Base-by-base conservation (phyloP, 176 grass and related monocot species). In the Puccinellia tenuiflora region DNA sequence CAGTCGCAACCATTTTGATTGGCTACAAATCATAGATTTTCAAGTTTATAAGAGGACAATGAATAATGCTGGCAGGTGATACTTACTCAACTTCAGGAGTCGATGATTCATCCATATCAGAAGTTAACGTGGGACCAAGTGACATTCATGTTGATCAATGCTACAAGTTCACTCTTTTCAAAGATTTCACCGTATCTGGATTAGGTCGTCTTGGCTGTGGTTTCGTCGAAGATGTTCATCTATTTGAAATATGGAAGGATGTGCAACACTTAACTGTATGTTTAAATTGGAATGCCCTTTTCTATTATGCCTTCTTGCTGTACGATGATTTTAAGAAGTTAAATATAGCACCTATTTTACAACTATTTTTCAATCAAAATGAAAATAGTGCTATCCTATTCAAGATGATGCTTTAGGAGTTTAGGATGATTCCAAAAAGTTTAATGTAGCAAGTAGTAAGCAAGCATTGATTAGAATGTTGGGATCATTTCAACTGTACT, bases 241-340 rank as follows among this genome's bases (percentile, higher is more conserved):
- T 99, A 53, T 78, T 81, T 83, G 69, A 92, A 81, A 86, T 94
- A 92, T 99, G 96, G 96, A 87, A 83, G 42, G 84, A 79, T 3
- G 75, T 80, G 28, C 89, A 83, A 70, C 77, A 59, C 50, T 94
- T 85, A 42, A 54, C 73, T 60, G 91, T 91, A 99, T 48, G 89
- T 90, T 75, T 42, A 61, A 45, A 25, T 51, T 18, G 20, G 39
- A 73, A 55, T 9, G 4, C 51, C 21, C 39, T 84, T 83, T 79
- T 88, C 53, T 79, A 22, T 68, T 59, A 22, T 72, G 15, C 42
- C 18, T 38, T 50, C 30, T 82, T 79, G 13, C 13, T 61, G 35
- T 46, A 63, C 3, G 14, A 42, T 61, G 30, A 21, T 76, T 79
- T 50, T 18, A 83, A 40, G 9, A 75, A 85, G 38, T 66, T 75